Conservation (phyloP, 2,329 filamentous ascomycete species). For the Lachnellula hyalina region DNA sequence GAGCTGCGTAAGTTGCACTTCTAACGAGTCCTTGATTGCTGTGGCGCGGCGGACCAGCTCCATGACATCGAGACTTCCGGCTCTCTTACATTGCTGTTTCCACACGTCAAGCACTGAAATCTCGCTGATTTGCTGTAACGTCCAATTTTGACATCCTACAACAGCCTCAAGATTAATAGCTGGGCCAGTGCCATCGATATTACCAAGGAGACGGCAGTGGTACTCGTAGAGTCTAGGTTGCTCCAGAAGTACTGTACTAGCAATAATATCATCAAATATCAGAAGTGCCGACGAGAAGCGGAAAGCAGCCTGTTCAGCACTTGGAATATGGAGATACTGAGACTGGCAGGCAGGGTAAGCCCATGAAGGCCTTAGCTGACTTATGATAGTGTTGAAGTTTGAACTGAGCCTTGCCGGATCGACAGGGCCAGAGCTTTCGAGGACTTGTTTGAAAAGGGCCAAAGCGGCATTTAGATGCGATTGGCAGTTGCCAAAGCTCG, state of each 20-base stretch:
- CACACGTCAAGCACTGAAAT: conserved; percentile 49
- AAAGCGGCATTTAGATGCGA: conserved; percentile 47
- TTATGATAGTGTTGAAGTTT: conserved; percentile 14
- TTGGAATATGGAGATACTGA: conserved; percentile 25
- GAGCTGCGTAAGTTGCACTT: conserved; percentile 12
- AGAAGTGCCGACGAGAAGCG: conserved; percentile 47
- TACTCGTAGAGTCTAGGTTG: conserved; percentile 38
- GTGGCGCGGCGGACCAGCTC: conserved; percentile 43
- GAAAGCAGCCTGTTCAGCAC: conserved; percentile 44
- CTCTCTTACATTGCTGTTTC: conserved; percentile 46
- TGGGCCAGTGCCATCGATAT: conserved; percentile 25
- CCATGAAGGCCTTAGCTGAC: conserved; percentile 10
- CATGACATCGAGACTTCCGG: conserved; percentile 39
- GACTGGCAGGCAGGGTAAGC: neutral
- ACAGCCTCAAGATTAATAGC: conserved; percentile 44
- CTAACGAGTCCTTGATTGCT: conserved; percentile 32
- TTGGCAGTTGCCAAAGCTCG: conserved; percentile 44
- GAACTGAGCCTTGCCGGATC: neutral
- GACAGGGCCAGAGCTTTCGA: neutral
- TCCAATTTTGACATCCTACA: conserved; percentile 52
- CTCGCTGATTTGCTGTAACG: conserved; percentile 46
- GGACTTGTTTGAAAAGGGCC: conserved; percentile 41
- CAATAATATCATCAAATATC: conserved; percentile 45
- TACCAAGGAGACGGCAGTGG: conserved; percentile 33
- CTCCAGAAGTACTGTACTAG: conserved; percentile 41